Percentiles rank a stretch among this genome's conserved stretches.
These are phyloP conservation scores for Oenanthe sinensis DNA, from an alignment of 129 eudicot species.

Conservation along the genomic window DNA sequence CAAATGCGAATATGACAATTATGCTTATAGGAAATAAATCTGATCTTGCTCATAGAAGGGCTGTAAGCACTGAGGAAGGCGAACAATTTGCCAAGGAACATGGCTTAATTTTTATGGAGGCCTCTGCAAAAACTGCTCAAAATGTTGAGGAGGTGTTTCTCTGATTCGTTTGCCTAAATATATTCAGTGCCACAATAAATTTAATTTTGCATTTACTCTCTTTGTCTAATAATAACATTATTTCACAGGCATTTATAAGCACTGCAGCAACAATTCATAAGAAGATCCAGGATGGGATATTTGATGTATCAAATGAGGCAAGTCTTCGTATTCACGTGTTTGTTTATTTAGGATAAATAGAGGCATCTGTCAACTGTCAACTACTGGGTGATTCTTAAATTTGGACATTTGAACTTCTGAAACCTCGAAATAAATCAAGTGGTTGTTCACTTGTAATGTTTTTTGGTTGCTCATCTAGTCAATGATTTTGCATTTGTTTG, in stretches of 20 bases:
- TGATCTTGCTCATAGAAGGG: slow-evolving; percentile 85
- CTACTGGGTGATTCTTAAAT: background rate
- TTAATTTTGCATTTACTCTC: background rate
- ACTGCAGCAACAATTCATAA: slow-evolving; percentile 76
- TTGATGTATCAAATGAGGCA: slow-evolving; percentile 92
- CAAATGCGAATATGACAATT: slow-evolving; percentile 85
- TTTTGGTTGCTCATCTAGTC: background rate
- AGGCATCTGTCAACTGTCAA: background rate
- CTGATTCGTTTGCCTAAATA: background rate
- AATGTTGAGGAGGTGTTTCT: slow-evolving; percentile 77
- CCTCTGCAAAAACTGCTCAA: slow-evolving; percentile 88
- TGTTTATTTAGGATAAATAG: background rate
- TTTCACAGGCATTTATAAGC: slow-evolving; percentile 66
- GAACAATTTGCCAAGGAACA: slow-evolving; percentile 91
- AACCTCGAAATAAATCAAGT: background rate
- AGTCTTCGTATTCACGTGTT: background rate
- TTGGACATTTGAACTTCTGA: background rate
- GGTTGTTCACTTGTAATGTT: background rate
- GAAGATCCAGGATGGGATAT: slow-evolving; percentile 89
- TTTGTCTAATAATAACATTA: background rate
- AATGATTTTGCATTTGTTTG: slow-evolving; percentile 1
- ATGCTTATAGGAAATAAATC: slow-evolving; percentile 85
- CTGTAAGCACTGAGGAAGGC: slow-evolving; percentile 93
- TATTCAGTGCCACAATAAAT: background rate
- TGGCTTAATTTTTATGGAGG: slow-evolving; percentile 83